Conservation (phyloP, 2,329 filamentous ascomycete species). For the Rhinocladiella mackenziei region DNA sequence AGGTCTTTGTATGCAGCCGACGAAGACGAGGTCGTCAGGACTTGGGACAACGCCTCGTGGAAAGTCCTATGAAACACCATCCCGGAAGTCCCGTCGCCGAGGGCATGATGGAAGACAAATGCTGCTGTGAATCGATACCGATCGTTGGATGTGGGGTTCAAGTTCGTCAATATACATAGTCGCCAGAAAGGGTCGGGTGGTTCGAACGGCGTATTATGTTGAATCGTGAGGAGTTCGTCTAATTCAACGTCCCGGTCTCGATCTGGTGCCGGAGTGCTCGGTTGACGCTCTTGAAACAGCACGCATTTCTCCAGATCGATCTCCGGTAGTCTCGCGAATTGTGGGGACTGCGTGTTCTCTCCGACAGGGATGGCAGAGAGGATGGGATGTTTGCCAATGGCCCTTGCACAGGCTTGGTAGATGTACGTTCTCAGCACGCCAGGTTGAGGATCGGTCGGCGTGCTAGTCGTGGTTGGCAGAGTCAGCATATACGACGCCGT, state of each 20-base stretch:
- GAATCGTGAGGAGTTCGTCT: constrained; percentile 38
- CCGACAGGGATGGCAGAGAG: constrained; percentile 43
- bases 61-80: constrained; percentile 48
- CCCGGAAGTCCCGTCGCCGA: constrained; percentile 46
- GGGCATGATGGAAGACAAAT: constrained; percentile 49
- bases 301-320: constrained; percentile 42
- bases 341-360: constrained; percentile 40
- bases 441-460: no score
- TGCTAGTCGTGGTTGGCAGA: not conserved
- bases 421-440: constrained; percentile 7
- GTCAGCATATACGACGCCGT: constrained; percentile 11
- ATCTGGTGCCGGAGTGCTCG: constrained; percentile 17
- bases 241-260: constrained; percentile 39
- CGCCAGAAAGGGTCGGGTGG: constrained; percentile 44
- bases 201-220: constrained; percentile 43
- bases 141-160: constrained; percentile 22
- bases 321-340: constrained; percentile 44
- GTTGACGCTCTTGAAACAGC: constrained; percentile 32
- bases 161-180: constrained; percentile 38
- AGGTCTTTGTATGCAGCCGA: no score
- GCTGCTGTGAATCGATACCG: constrained; percentile 40
- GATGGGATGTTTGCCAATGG: constrained; percentile 41
- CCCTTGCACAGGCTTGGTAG: constrained; percentile 5
- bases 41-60: constrained; percentile 41
- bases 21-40: constrained; percentile 31